Base-by-base conservation (phyloP, 1,284 basidiomycete genomes). In the Anthracocystis walkeri region DNA sequence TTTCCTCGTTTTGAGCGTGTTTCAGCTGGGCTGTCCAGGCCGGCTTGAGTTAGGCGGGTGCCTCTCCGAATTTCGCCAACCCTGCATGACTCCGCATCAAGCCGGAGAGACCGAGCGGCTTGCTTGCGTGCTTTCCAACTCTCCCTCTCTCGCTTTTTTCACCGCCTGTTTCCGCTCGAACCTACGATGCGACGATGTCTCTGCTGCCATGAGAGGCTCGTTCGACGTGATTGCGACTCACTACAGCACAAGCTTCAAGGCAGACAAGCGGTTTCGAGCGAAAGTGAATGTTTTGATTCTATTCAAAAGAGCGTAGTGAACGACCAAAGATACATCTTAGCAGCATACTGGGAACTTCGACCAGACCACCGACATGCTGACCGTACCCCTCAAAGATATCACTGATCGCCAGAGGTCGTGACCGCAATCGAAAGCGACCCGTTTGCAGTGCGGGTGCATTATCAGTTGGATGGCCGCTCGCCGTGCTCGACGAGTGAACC, bases 361-460 rank as follows among this genome's bases (percentile, higher is more conserved):
- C n/a, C 3, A 77, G 44, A 5, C 75, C 74, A 31, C 58, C 51
- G 14, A 79, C 58, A 35, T 79, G 77, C 33, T 64, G 46, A 18
- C 58, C 51, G 27, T 79, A 77, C 7, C 75, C 77, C 41, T 65
- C 69, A 69, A 79, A 79, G 53, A 79, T 75, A n/a, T 67, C 64
- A 27, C 44, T 41, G 14, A 74, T 8, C 4, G 48, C 40, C 18
- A 79, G 52, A 18, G 75, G 69, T 23, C 58, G 53, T 33, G 65
- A 71, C 23, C 68, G 68, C 41, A 76, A 20, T n/a, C 57, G 56
- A 29, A 51, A 73, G 0, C 49, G 44, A 25, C 59, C 53, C 40
- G 42, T 46, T 18, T 27, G 33, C 35, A 72, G 31, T 10, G 27
- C 60, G 25, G 56, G 40, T 10, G 41, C 50, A 33, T 21, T 27